A percentile compares a stretch with the other conserved stretches of the same genome.
These are phyloP conservation scores for Mitosporidium daphniae DNA, from an alignment of 371 early-diverging fungal genomes.

Conservation along the genomic window DNA sequence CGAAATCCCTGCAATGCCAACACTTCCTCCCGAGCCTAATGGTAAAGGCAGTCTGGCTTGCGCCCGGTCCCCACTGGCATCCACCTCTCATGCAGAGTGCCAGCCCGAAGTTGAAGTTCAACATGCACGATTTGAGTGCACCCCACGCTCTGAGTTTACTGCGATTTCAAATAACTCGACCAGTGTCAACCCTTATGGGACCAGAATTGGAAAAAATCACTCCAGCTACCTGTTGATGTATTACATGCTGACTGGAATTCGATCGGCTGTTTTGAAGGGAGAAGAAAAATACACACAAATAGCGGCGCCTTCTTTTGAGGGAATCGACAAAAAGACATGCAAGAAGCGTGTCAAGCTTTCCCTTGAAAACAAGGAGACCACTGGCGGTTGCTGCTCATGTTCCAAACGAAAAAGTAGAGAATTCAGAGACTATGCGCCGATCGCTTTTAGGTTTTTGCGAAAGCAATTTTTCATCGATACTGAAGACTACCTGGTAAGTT, in stretches of 20 bases:
- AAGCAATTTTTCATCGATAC: conserved; percentile 52
- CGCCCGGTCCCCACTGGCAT: no score
- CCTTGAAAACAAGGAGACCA: conserved; percentile 3
- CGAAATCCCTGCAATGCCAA: no score
- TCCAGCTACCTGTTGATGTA: conserved; percentile 52
- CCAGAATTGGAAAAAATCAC: conserved; percentile 17
- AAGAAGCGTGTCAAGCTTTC: background rate
- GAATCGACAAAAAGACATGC: background rate
- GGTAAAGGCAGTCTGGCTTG: no score
- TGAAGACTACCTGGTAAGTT: conserved; percentile 48
- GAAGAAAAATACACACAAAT: background rate
- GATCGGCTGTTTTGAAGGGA: conserved; percentile 11
- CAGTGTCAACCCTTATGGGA: no score
- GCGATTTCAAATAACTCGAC: no score
- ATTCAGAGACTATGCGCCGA: conserved; percentile 84
- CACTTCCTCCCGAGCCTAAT: no score
- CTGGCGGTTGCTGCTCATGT: conserved; percentile 8
- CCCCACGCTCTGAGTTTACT: no score
- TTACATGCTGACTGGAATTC: conserved; percentile 66
- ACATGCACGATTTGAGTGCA: no score
- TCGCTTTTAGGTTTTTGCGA: conserved; percentile 60
- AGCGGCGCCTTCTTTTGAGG: conserved; percentile 1
- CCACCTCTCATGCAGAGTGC: no score
- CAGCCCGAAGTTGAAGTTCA: no score
- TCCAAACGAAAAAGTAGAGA: no score